Percentiles rank a stretch among this genome's conserved stretches.
These are phyloP conservation scores for Saturnispora halmiae DNA, from an alignment of 805 yeast genomes.

Conservation along the genomic window DNA sequence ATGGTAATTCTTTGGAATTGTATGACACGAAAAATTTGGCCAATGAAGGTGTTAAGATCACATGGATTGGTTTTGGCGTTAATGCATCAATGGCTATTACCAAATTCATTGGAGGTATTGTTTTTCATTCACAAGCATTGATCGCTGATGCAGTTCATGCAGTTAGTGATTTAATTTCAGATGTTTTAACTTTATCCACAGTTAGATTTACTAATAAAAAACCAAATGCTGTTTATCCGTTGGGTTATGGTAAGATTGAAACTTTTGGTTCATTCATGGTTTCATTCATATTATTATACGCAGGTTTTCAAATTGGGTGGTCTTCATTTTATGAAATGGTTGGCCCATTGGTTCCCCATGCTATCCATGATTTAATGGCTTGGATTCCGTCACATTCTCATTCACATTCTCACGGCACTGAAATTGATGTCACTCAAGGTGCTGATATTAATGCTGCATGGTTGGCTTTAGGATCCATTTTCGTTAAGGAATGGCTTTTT, in stretches of 20 bases:
- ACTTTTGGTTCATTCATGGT: conserved; percentile 88
- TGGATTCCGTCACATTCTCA: conserved; percentile 46
- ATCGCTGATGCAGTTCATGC: conserved; percentile 95
- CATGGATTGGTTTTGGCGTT: conserved; percentile 81
- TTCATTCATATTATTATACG: conserved; percentile 69
- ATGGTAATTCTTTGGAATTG: conserved; percentile 37
- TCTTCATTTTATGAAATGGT: conserved; percentile 59
- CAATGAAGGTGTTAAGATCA: conserved; percentile 86
- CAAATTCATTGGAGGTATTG: conserved; percentile 82
- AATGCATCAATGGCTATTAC: conserved; percentile 81
- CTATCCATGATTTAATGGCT: conserved; percentile 45
- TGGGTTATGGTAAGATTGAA: conserved; percentile 90
- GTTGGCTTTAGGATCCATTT: conserved; percentile 86
- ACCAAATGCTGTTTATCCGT: conserved; percentile 57
- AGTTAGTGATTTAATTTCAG: conserved; percentile 81
- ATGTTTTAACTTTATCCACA: conserved; percentile 79
- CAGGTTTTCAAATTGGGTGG: conserved; percentile 90
- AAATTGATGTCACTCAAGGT: conserved; percentile 27
- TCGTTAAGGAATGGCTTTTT: conserved; percentile 80
- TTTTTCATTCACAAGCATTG: conserved; percentile 90
- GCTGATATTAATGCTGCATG: conserved; percentile 89
- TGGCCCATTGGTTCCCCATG: conserved; percentile 59
- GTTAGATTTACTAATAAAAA: conserved; percentile 63
- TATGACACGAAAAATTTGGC: conserved; percentile 36
- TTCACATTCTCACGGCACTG: conserved; percentile 31